phyloP scores from a whole-genome alignment of 1,284 basidiomycete genomes.

The Porodaedalea pini region DNA sequence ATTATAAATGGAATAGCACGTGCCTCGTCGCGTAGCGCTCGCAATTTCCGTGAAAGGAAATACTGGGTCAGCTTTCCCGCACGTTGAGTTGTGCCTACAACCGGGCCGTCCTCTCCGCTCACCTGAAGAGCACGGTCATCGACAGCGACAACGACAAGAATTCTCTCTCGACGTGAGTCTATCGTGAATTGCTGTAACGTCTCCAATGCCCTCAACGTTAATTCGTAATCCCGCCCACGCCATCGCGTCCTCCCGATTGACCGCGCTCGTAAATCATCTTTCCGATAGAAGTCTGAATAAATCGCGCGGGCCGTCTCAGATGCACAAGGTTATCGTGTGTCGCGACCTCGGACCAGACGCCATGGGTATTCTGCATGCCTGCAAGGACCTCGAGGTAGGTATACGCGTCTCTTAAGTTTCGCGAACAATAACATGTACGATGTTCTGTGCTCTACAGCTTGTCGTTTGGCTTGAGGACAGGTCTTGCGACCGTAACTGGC shows the following conservation, averaged over 20 bases:
- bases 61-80: too few species aligned
- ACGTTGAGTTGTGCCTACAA: background rate
- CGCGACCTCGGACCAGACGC: conserved; percentile 68
- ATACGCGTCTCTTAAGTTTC: background rate
- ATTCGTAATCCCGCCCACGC: too few species aligned
- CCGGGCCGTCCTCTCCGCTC: background rate
- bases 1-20: too few species aligned
- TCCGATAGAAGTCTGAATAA: background rate
- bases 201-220: too few species aligned
- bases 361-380: conserved; percentile 56
- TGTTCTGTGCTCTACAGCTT: conserved; percentile 38
- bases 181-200: too few species aligned
- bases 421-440: too few species aligned
- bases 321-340: conserved; percentile 60
- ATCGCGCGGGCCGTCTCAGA: background rate
- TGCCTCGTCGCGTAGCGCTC: background rate
- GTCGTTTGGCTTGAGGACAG: conserved; percentile 71
- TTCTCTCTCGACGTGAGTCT: too few species aligned
- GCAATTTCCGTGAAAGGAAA: too few species aligned
- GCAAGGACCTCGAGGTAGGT: conserved; percentile 55
- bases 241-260: background rate
- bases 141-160: too few species aligned
- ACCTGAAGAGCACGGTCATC: too few species aligned
- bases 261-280: conserved; percentile 1
- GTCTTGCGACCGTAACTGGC: conserved; percentile 68